Base-by-base conservation (phyloP, 176 grass and related monocot species). In the Carex scoparia region DNA sequence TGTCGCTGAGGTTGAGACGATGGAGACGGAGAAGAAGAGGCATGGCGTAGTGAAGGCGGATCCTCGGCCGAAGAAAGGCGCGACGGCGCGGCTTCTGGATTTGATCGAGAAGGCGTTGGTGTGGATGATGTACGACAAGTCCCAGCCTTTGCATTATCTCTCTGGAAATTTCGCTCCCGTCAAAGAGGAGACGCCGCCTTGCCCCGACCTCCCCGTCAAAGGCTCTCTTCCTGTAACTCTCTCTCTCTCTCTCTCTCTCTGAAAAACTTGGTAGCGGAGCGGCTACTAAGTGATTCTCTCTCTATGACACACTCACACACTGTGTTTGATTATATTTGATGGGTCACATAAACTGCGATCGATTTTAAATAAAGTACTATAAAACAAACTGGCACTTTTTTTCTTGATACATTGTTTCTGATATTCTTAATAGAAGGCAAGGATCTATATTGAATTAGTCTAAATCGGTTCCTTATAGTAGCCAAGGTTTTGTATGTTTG, bases 121-220 rank as follows among this genome's bases (percentile, higher is more conserved):
- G 12, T 84, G 77, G 74, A 87, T 98, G 67, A 89, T 80, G 84
- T 62, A 93, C 83, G 91, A 90, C 74, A 79, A 84, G 27, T 65
- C 88, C 81, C 65, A 86, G 84, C 89, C 91, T 10, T 82, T 98
- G 59, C 88, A 90, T 81, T 98, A 92, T 85, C 95, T 98, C 80
- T 89, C 91, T 78, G 95, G 91, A 69, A 98, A 94, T 84, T 98
- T 93, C 83, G 92, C 86, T 44, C 95, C 95, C 40, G 88, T 94
- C 27, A 51, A 10, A 1, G 68, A 94, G 27, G 95, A 98, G 92
- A 98, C 95, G 62, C 92, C 92, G 65, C 95, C 95, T 42, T 88
- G 57, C 57, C 9, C 74, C 4, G 86, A 88, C 44, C 92, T 98
- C 69, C 76, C 85, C 84, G 91, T 98, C 88, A 89, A 69, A 0